Evolutionary conservation across 2,329 filamentous ascomycete genomes (phyloP), one percentile per base, ranked within the genome.

Genomic region (Juglanconis oblonga): DNA sequence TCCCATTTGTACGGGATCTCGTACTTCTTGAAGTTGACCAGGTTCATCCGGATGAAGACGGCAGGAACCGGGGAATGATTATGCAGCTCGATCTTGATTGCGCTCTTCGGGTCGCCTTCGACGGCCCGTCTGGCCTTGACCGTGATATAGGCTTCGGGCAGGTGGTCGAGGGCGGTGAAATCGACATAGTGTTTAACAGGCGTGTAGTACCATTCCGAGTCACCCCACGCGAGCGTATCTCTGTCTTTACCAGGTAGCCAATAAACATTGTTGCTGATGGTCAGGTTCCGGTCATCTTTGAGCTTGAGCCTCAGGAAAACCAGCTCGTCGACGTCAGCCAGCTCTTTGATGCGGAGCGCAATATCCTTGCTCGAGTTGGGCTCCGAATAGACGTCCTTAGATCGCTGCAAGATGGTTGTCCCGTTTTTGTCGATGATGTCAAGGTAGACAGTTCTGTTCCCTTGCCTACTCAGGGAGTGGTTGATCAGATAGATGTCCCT

Each of bases 151-250:
- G 79, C 81, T 0, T 64, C 38, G 9, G 66, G 17, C 50, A 85
- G 65, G 2, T 64, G 67, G 49, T 73, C 69, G 1, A 88, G 70
- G 0, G 76, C 71, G 0, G 74, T 80, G 61, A 78, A 80, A 56
- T 86, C 68, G 0, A 77, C 76, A 59, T 79, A 87, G 4, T 74
- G 58, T 0, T 74, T 78, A 0, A 87, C 81, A 0, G 84, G 84
- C 0, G 85, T 88, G 64, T 78, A 73, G 63, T 79, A 86, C 83
- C 84, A 88, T 1, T 77, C 80, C 3, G 84, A 85, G 1, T 77
- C 73, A 0, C 76, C 71, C 84, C 85, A 88, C 62, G 83, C 74
- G 5, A 88, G 68, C 1, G 67, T 69, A 65, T 88, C 85, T 0
- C 73, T 59, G 0, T 71, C 69, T 0, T 71, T 68, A 1, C 40